Evolutionary conservation across 768 basidiomycete genomes (phyloP).

Genomic region (Cystoderma amianthinum): DNA sequence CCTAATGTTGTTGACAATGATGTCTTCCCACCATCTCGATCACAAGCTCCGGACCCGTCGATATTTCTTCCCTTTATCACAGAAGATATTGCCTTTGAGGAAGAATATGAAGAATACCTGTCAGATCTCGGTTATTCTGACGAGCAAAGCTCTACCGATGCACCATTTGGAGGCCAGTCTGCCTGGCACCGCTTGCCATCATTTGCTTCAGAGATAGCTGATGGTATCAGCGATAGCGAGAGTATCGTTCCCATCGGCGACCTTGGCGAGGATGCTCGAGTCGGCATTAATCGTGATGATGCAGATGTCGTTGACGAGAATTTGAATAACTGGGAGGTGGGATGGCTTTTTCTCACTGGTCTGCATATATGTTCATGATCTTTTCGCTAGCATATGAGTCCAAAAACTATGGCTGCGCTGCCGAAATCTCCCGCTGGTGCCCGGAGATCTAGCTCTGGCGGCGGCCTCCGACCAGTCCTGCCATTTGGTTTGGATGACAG

Average conservation of each 20-base stretch:
- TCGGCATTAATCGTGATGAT: conserved; percentile 57
- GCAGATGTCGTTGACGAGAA: conserved; percentile 70
- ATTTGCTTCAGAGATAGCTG: conserved; percentile 74
- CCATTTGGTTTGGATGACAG: conserved; percentile 70
- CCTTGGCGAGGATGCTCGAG: conserved; percentile 69
- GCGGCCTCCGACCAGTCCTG: conserved; percentile 75
- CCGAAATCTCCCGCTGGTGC: conserved; percentile 85
- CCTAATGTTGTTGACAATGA: conserved; percentile 79
- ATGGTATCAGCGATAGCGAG: conserved; percentile 91
- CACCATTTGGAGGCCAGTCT: conserved; percentile 26
- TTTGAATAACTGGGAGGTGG: conserved; percentile 93
- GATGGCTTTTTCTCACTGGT: conserved; percentile 13
- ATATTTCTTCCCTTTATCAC: conserved; percentile 88
- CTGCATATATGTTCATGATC: conserved; percentile 1
- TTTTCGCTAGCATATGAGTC: conserved; percentile 79
- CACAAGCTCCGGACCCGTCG: conserved; percentile 76
- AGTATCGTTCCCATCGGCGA: conserved; percentile 89
- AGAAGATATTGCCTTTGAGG: conserved; percentile 92
- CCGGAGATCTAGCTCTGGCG: conserved; percentile 79
- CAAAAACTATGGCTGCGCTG: conserved; percentile 88
- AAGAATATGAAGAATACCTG: conserved; percentile 94
- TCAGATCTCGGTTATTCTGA: conserved; percentile 80
- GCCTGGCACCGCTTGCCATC: conserved; percentile 84
- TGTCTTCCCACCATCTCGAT: conserved; percentile 91
- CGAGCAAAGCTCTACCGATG: conserved; percentile 37